These are phyloP conservation scores for Sporothrix sp. DNA, from an alignment of 2,329 filamentous ascomycete genomes.

Conservation along the genomic window DNA sequence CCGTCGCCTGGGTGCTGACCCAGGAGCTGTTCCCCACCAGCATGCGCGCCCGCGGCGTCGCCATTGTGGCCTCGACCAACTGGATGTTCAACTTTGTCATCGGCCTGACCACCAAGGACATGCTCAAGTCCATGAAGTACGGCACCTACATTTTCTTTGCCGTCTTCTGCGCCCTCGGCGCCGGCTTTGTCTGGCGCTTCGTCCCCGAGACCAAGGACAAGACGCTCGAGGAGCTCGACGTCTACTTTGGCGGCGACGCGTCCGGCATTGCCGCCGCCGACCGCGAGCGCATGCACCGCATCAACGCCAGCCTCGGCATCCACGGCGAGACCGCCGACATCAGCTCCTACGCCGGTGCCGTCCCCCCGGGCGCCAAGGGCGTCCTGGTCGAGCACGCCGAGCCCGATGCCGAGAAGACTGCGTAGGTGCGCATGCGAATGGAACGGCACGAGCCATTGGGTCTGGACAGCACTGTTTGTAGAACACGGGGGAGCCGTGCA, in stretches of 20 bases:
- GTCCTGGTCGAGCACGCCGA: background rate
- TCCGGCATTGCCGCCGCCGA: constrained; percentile 9
- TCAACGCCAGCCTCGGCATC: constrained; percentile 22
- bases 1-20: constrained; percentile 21
- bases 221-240: constrained; percentile 59
- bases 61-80: constrained; percentile 32
- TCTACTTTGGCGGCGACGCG: constrained; percentile 11
- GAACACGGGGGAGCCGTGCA: too few species aligned
- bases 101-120: constrained; percentile 35
- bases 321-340: background rate
- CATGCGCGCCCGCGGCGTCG: constrained; percentile 10
- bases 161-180: constrained; percentile 35
- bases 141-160: constrained; percentile 51
- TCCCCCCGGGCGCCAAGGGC: too few species aligned
- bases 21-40: constrained; percentile 26
- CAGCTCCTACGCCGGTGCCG: background rate
- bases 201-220: constrained; percentile 53
- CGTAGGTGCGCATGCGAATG: too few species aligned
- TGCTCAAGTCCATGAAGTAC: constrained; percentile 32
- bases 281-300: constrained; percentile 8
- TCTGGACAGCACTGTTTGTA: too few species aligned
- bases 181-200: constrained; percentile 40
- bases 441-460: too few species aligned
- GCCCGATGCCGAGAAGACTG: background rate
- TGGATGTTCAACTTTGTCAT: constrained; percentile 40